Percentiles rank a stretch among this genome's conserved stretches.
Evolutionary conservation across 768 basidiomycete genomes (phyloP).

Genomic region (Goffeauzyma gilvescens): DNA sequence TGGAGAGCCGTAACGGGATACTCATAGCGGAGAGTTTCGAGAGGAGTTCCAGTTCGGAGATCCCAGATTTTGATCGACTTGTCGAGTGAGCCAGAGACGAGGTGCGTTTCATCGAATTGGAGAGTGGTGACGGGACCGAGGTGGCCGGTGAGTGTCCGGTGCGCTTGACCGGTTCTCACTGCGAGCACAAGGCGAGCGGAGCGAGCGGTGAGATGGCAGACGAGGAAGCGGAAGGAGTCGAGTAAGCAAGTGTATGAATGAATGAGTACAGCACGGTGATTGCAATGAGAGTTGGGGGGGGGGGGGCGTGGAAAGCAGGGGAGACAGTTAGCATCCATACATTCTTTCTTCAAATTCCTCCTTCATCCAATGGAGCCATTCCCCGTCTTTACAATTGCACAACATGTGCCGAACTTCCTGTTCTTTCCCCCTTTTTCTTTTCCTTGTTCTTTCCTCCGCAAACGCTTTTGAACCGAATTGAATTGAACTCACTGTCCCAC

Average conservation of each 20-base stretch:
- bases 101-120: constrained; percentile 85
- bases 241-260: too few species aligned
- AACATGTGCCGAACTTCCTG: too few species aligned
- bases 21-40: constrained; percentile 79
- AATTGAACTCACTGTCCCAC: constrained; percentile 98
- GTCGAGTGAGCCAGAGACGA: constrained; percentile 81
- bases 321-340: neutral
- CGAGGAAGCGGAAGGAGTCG: too few species aligned
- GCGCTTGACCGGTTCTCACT: constrained; percentile 97
- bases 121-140: constrained; percentile 82
- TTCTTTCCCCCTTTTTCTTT: too few species aligned
- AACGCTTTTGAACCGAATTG: too few species aligned
- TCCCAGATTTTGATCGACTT: constrained; percentile 97
- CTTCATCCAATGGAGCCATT: neutral
- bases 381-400: too few species aligned
- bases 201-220: too few species aligned
- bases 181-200: too few species aligned
- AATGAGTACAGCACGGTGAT: too few species aligned
- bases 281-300: too few species aligned
- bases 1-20: constrained; percentile 76
- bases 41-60: constrained; percentile 65
- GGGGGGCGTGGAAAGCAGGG: neutral
- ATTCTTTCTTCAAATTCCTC: neutral
- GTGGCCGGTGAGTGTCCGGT: constrained; percentile 79
- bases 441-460: too few species aligned